Evolutionary conservation across 345 rosid species (phyloP).

Genomic region (Melaleuca alternifolia): DNA sequence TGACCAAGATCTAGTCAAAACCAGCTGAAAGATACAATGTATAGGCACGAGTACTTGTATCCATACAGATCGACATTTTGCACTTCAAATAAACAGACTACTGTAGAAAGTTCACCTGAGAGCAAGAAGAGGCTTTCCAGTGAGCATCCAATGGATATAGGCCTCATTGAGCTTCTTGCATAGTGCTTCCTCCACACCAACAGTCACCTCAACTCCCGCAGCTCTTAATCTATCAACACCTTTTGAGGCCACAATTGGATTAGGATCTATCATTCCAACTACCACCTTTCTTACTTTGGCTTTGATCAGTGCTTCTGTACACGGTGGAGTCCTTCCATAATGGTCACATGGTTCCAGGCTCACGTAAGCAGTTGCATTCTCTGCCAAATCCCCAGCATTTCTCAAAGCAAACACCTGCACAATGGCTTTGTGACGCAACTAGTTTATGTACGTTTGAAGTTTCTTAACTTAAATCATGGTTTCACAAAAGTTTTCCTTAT

Average conservation of each 20-base stretch:
- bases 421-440: neutral
- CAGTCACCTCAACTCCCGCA: constrained; percentile 61
- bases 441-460: neutral
- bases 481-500: neutral
- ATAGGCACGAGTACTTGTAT: neutral
- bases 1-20: neutral
- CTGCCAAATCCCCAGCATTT: constrained; percentile 67
- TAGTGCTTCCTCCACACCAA: constrained; percentile 59
- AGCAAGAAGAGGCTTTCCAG: constrained; percentile 52
- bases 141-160: constrained; percentile 54
- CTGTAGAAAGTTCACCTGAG: constrained; percentile 25
- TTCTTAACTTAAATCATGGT: neutral
- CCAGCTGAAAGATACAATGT: neutral
- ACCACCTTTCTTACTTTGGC: constrained; percentile 80
- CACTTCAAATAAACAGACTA: neutral
- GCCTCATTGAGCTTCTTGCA: constrained; percentile 80
- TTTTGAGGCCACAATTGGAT: constrained; percentile 78
- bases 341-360: constrained; percentile 92
- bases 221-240: constrained; percentile 50
- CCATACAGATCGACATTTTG: neutral
- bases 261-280: constrained; percentile 79
- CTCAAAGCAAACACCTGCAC: constrained; percentile 75
- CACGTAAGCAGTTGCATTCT: constrained; percentile 79
- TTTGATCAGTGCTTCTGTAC: constrained; percentile 70
- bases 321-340: constrained; percentile 80